Evolutionary conservation across 257 asterid species (phyloP).

Genomic region (Solanum medicagineum): DNA sequence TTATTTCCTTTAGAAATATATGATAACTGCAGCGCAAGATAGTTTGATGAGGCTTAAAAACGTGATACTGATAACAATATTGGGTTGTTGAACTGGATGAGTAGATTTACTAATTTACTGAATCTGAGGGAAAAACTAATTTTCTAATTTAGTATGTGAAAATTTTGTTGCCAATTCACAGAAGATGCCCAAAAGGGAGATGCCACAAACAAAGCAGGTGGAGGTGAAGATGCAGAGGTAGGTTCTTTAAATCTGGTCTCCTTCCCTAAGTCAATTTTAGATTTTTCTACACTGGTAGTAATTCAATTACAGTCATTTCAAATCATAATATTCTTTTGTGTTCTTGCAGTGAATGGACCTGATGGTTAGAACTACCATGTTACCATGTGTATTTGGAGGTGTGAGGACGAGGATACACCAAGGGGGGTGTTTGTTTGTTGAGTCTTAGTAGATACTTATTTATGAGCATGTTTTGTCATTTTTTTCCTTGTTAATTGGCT

Average conservation of each 20-base stretch:
- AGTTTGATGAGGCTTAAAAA: not conserved
- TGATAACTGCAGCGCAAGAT: not conserved
- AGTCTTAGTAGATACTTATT: conserved; percentile 18
- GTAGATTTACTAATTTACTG: not conserved
- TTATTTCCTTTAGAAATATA: not conserved
- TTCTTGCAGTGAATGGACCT: conserved; percentile 42
- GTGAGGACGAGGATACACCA: conserved; percentile 7
- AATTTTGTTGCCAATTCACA: conserved; percentile 13
- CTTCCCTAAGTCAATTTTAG: not conserved
- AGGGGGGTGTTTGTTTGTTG: conserved; percentile 3
- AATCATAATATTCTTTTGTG: not conserved
- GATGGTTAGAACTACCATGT: conserved; percentile 9
- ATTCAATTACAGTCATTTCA: not conserved
- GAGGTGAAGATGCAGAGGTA: conserved; percentile 55
- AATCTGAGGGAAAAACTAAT: not conserved
- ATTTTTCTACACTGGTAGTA: not conserved
- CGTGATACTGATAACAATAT: not conserved
- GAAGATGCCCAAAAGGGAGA: conserved; percentile 54
- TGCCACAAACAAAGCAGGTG: conserved; percentile 41
- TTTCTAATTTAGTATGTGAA: not conserved
- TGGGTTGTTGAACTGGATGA: not conserved
- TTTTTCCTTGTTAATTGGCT: conserved; percentile 12
- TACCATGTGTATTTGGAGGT: conserved; percentile 6
- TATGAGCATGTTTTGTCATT: conserved; percentile 11
- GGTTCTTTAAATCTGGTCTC: not conserved